Evolutionary conservation across 345 rosid genomes (phyloP), one percentile per base, ranked within the genome.

Genomic region (Capsella bursapastoris): DNA sequence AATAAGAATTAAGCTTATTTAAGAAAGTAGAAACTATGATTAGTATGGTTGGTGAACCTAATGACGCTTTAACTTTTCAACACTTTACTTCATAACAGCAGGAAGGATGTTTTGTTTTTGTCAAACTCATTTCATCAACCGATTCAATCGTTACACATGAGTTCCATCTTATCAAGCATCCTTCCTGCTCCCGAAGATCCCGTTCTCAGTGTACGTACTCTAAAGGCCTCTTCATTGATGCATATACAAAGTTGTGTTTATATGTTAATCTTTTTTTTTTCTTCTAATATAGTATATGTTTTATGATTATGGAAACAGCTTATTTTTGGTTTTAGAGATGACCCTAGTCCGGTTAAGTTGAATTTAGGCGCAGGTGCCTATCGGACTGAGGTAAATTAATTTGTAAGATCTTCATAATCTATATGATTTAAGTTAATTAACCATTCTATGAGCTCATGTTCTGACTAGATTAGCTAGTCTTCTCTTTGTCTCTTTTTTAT

Each of bases 291-390:
- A 16, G 18, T 6, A 14, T 14, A 44, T 14, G 14, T 43, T 18
- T 1, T 5, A 50, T 27, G 38, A 22, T 57, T 34, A 8, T 37
- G 15, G 57, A 58, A 64, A 69, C 78, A 93, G 98, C 89, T 93
- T 32, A 84, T 86, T 40, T 89, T 84, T 58, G 93, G 90, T n/a
- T 89, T 72, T 73, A 89, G 87, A 84, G 87, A 90, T 78, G 98
- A 90, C 72, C 82, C 80, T 35, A 89, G 89, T 57, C 97, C 96
- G 15, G 66, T 62, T 22, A 93, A 93, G 81, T 72, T 93, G 69
- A 90, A 88, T 78, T 80, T 93, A 79, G 88, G 85, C 8, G 83
- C 78, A 13, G 98, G 98, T 25, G 84, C 93, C 59, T 93, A 93
- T 69, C 86, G 92, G 68, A 89, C 90, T 25, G 96, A 93, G 93